Conservation (phyloP, 78 protist species). For the Dictyostelium firmibasis region DNA sequence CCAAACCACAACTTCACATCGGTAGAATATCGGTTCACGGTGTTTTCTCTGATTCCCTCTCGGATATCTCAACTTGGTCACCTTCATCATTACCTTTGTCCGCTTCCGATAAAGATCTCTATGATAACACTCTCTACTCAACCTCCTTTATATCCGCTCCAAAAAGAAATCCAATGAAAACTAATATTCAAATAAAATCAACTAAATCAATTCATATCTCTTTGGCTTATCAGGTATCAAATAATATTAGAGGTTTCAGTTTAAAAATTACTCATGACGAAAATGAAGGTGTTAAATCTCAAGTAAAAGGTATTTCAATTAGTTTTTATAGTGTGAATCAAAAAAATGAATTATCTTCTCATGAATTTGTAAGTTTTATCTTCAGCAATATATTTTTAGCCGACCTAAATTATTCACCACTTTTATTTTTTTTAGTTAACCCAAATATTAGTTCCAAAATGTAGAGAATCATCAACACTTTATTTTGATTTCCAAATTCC, state of each 20-base stretch:
- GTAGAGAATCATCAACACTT: conserved; percentile 45
- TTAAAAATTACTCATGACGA: conserved; percentile 46
- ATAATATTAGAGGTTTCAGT: conserved; percentile 32
- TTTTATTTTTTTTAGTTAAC: not conserved
- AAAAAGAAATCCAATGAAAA: conserved; percentile 56
- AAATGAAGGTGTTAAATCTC: conserved; percentile 65
- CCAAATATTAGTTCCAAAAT: conserved; percentile 45
- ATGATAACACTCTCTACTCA: conserved; percentile 59
- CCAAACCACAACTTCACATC: conserved; percentile 44
- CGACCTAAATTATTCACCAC: not conserved
- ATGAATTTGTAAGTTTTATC: conserved; percentile 43
- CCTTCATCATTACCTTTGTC: conserved; percentile 19
- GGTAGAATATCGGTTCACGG: conserved; percentile 78
- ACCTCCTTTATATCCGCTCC: not conserved
- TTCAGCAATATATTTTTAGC: not conserved
- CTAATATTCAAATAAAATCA: conserved; percentile 29
- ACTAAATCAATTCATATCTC: conserved; percentile 31
- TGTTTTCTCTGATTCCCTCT: conserved; percentile 7
- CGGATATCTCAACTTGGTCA: conserved; percentile 42
- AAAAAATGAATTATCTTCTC: conserved; percentile 34
- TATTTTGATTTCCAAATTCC: conserved; percentile 63
- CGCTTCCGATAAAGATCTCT: conserved; percentile 32
- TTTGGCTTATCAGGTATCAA: not conserved
- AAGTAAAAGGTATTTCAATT: conserved; percentile 32
- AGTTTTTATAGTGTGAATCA: conserved; percentile 39